Base-by-base conservation (phyloP, 768 basidiomycete species). In the Tylopilus sp. region DNA sequence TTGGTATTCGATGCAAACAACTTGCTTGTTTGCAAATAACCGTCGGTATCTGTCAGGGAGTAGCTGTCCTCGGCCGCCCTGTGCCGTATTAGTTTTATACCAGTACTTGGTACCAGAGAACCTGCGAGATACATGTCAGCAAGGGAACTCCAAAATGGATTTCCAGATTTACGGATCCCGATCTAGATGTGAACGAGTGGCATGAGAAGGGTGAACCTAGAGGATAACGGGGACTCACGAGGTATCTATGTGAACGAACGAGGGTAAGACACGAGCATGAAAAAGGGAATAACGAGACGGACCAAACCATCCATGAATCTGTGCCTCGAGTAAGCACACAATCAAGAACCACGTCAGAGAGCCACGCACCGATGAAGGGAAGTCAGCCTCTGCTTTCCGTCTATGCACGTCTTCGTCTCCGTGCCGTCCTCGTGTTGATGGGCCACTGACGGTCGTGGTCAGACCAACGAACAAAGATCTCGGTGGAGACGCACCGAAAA, bases 351-450 rank as follows among this genome's bases (percentile, higher is more conserved):
- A 38, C 34, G 33, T 37, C 3, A 10, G n/a, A 13, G 26, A 30
- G 16, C 5, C 14, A 69, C 82, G 16, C 58, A 86, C 87, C 79
- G 73, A 42, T 83, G 76, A 43, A 92, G 85, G 0, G 87, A 89
- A 0, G 87, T 90, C 43, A 90, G 65, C 24, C 90, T 72, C 64
- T 92, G 90, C 62, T 92, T 92, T 17, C 90, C 90, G 60, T 90
- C 88, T 9, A 88, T 87, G 60, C 86, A 88, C 1, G 81, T 82
- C 59, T 81, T 81, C 4, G 71, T 75, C 61, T 88, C 87, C 0
- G 78, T 71, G 0, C 89, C 89, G 59, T 90, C 87, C 0, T 83
- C 79, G 30, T 67, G 61, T 3, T 72, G 66, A 21, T 78, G 68
- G 70, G 13, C 82, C 77, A 54, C 85, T 83, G 74, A 61, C 16